A percentile compares a stretch with the other conserved stretches of the same genome.
phyloP scores from a whole-genome alignment of 2,329 filamentous ascomycete genomes.

The Aspergillus neoniger region DNA sequence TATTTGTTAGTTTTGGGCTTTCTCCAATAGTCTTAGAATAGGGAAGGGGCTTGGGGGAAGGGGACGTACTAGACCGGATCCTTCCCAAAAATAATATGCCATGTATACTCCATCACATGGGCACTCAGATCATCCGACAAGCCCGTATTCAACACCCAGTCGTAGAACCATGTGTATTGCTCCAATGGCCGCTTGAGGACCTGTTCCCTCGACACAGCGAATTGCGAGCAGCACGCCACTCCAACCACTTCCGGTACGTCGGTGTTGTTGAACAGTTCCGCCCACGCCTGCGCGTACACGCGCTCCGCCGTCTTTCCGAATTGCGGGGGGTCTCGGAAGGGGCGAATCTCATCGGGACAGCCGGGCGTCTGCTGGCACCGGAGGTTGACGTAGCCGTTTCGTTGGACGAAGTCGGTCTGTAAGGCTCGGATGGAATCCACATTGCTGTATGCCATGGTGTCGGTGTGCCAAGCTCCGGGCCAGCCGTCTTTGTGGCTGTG shows the following conservation, averaged over 20 bases:
- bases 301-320: conserved; percentile 29
- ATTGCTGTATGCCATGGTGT: conserved; percentile 57
- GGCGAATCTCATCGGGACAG: conserved; percentile 37
- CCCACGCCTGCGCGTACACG: conserved; percentile 34
- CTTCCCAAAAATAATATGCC: conserved; percentile 52
- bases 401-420: conserved; percentile 51
- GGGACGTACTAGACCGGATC: conserved; percentile 23
- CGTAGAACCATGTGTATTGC: conserved; percentile 49
- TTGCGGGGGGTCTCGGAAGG: conserved; percentile 29
- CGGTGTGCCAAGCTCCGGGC: conserved; percentile 57
- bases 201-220: conserved; percentile 50
- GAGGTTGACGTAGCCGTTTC: conserved; percentile 60
- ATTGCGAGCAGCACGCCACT: conserved; percentile 55
- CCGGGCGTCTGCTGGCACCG: conserved; percentile 50
- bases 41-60: not conserved
- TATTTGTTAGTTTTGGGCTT: conserved; percentile 26
- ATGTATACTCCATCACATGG: conserved; percentile 56
- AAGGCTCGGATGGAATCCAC: conserved; percentile 54
- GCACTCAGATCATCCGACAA: conserved; percentile 51
- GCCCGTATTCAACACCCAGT: conserved; percentile 51
- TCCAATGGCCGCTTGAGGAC: conserved; percentile 43
- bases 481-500: conserved; percentile 56
- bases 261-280: conserved; percentile 43
- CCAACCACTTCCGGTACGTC: conserved; percentile 46
- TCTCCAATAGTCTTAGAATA: no score